Percentiles rank a stretch among this genome's conserved stretches.
Evolutionary conservation across 768 basidiomycete genomes (phyloP).

Genomic region (Termitomyces sp.): DNA sequence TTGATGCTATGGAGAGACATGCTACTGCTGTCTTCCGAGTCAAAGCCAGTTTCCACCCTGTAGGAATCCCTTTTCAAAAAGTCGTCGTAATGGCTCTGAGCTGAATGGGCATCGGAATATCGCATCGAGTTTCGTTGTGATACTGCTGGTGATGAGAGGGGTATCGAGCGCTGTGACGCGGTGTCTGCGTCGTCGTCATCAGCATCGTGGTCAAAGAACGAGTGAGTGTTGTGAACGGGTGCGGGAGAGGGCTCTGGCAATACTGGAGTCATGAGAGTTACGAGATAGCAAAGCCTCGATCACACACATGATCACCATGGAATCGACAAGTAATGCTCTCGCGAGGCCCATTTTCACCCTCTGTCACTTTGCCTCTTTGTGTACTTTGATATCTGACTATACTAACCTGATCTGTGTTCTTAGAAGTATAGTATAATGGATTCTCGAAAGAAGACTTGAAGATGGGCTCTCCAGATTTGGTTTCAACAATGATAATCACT

Average conservation of each 20-base stretch:
- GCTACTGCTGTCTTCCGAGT: slow-evolving; percentile 54
- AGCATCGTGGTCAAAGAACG: slow-evolving; percentile 28
- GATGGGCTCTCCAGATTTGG: too few species aligned
- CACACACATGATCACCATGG: not conserved
- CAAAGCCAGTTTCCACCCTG: slow-evolving; percentile 52
- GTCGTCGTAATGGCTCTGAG: slow-evolving; percentile 15
- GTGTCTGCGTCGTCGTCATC: slow-evolving; percentile 66
- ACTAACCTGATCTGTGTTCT: too few species aligned
- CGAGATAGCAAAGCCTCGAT: not conserved
- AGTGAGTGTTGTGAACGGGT: slow-evolving; percentile 25
- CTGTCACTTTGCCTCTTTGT: too few species aligned
- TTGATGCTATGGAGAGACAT: slow-evolving; percentile 41
- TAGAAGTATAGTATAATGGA: too few species aligned
- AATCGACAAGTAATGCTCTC: too few species aligned
- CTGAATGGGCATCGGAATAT: slow-evolving; percentile 14
- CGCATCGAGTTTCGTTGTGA: slow-evolving; percentile 46
- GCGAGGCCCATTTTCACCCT: too few species aligned
- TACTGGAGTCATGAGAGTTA: slow-evolving; percentile 22
- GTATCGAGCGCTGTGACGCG: slow-evolving; percentile 75
- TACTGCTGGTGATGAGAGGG: slow-evolving; percentile 60
- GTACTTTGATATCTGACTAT: too few species aligned
- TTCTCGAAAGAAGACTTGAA: too few species aligned
- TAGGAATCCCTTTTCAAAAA: slow-evolving; percentile 41
- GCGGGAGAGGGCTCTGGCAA: slow-evolving; percentile 32
- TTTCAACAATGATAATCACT: too few species aligned